Evolutionary conservation across 768 basidiomycete species (phyloP).

Genomic region (Porpolomopsis calyptriformis): DNA sequence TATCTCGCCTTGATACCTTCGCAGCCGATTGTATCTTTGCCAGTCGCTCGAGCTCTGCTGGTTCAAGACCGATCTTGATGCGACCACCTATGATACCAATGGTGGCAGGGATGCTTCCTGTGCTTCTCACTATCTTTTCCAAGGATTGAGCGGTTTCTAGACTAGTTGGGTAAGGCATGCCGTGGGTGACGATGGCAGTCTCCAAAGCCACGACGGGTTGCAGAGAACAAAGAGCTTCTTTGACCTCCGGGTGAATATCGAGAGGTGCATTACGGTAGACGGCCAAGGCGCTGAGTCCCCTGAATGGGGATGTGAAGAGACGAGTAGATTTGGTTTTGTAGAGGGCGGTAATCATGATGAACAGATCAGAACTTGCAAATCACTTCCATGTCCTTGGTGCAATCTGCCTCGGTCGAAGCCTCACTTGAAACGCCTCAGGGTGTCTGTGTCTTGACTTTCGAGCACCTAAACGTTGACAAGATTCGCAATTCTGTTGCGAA

Average conservation of each 20-base stretch:
- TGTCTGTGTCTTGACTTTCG: constrained; percentile 48
- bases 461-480: constrained; percentile 40
- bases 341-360: neutral
- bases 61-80: constrained; percentile 74
- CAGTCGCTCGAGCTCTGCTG: constrained; percentile 54
- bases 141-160: constrained; percentile 59
- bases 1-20: constrained; percentile 73
- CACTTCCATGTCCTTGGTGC: neutral
- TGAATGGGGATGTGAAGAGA: neutral
- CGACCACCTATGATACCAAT: constrained; percentile 77
- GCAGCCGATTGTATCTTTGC: constrained; percentile 40
- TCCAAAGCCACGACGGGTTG: constrained; percentile 83
- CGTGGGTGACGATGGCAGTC: constrained; percentile 87
- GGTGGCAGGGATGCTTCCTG: constrained; percentile 81
- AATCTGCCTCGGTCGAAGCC: constrained; percentile 34
- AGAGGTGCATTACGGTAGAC: constrained; percentile 27
- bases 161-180: constrained; percentile 76
- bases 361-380: neutral
- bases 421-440: constrained; percentile 35
- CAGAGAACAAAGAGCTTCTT: constrained; percentile 57
- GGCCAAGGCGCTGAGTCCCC: neutral
- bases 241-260: constrained; percentile 75
- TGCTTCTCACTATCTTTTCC: constrained; percentile 61
- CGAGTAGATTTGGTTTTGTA: neutral
- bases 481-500: constrained; percentile 57